A percentile compares a stretch with the other conserved stretches of the same genome.
These are phyloP conservation scores for Coemansia sp. DNA, from an alignment of 192 early-diverging fungal species.

Conservation along the genomic window DNA sequence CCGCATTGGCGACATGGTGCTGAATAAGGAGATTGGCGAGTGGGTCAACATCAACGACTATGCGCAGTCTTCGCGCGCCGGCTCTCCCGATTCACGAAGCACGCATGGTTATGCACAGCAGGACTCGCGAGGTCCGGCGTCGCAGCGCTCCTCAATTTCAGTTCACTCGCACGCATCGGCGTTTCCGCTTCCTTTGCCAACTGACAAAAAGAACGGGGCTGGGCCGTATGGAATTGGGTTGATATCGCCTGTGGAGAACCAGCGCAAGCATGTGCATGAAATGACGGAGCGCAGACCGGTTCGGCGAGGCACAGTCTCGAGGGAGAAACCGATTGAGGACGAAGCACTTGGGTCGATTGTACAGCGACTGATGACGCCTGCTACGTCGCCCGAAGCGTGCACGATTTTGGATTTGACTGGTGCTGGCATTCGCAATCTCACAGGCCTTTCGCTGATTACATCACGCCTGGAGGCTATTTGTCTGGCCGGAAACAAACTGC, in stretches of 20 bases:
- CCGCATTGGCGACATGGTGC: constrained; percentile 49
- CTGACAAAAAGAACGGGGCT: not conserved
- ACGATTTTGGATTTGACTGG: constrained; percentile 44
- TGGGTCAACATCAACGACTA: constrained; percentile 49
- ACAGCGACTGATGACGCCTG: constrained; percentile 44
- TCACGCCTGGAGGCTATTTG: constrained; percentile 46
- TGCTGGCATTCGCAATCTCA: constrained; percentile 44
- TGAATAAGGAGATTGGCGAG: constrained; percentile 37
- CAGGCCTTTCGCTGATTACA: constrained; percentile 39
- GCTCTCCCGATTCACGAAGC: constrained; percentile 11
- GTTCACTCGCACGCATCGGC: constrained; percentile 36
- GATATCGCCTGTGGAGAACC: constrained; percentile 43
- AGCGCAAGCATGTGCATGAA: constrained; percentile 36
- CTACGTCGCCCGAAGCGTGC: constrained; percentile 41
- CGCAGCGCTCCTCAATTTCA: constrained; percentile 42
- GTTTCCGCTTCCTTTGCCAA: constrained; percentile 42
- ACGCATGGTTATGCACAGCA: not conserved
- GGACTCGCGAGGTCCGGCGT: constrained; percentile 21
- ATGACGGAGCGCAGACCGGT: constrained; percentile 40
- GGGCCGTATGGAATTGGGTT: constrained; percentile 34
- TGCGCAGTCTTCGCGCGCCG: constrained; percentile 8
- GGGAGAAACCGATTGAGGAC: constrained; percentile 34
- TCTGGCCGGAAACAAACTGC: constrained; percentile 45
- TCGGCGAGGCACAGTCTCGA: constrained; percentile 8
- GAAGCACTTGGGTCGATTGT: constrained; percentile 50